Evolutionary conservation across 140 eudicot genomes (phyloP).

Genomic region (Senecio squalidus): DNA sequence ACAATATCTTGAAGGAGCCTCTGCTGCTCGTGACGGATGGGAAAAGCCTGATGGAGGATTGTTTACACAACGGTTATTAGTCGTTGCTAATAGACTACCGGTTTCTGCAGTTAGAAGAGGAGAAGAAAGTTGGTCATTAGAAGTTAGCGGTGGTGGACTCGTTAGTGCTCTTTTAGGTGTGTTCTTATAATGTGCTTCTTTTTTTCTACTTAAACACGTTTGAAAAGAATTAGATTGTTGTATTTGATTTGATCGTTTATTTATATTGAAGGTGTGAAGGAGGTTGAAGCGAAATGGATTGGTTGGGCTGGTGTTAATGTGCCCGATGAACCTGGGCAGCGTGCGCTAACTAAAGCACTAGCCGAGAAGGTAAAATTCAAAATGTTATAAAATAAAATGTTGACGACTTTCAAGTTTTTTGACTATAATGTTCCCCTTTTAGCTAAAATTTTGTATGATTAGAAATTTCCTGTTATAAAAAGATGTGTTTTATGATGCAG

Average conservation of each 20-base stretch:
- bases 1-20: slow-evolving; percentile 53
- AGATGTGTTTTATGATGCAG: slow-evolving; percentile 33
- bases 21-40: slow-evolving; percentile 57
- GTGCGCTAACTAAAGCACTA: slow-evolving; percentile 71
- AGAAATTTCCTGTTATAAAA: background rate
- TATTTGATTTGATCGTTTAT: background rate
- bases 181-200: too few relatives aligned
- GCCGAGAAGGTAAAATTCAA: slow-evolving; percentile 69
- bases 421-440: too few relatives aligned
- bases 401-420: too few relatives aligned
- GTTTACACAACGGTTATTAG: slow-evolving; percentile 65
- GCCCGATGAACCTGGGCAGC: slow-evolving; percentile 91
- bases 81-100: slow-evolving; percentile 89
- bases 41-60: slow-evolving; percentile 64
- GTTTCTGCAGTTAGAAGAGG: slow-evolving; percentile 83
- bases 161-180: slow-evolving; percentile 89
- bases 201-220: background rate
- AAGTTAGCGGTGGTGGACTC: slow-evolving; percentile 88
- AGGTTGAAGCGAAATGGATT: slow-evolving; percentile 92
- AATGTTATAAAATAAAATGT: background rate
- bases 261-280: slow-evolving; percentile 74
- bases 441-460: background rate
- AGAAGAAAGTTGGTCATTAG: slow-evolving; percentile 84
- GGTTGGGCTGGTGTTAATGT: slow-evolving; percentile 99
- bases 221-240: background rate